A percentile compares a stretch with the other conserved stretches of the same genome.
These are phyloP conservation scores for Cyberlindnera xylosilytica DNA, from an alignment of 805 yeast species.

Conservation along the genomic window DNA sequence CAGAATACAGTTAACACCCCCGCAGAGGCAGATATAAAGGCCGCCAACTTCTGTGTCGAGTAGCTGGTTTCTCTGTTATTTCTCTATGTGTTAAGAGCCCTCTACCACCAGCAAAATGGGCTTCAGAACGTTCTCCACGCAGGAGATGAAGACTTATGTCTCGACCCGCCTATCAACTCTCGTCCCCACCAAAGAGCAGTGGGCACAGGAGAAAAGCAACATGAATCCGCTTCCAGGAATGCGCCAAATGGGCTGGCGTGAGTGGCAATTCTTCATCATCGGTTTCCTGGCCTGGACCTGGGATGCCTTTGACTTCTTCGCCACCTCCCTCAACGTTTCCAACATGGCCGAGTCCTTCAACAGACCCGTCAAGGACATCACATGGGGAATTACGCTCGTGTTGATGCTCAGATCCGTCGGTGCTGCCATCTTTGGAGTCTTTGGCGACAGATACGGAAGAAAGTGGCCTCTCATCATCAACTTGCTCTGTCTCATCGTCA, in stretches of 20 bases:
- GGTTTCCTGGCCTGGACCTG: conserved; percentile 62
- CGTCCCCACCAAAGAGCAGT: conserved; percentile 42
- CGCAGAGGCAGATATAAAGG: no score
- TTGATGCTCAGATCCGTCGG: conserved; percentile 69
- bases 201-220: conserved; percentile 34
- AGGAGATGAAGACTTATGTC: conserved; percentile 13
- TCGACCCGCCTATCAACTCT: conserved; percentile 48
- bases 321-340: conserved; percentile 49
- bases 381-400: conserved; percentile 60
- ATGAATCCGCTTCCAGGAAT: conserved; percentile 66
- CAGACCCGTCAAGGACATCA: conserved; percentile 45
- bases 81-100: no score
- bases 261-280: conserved; percentile 51
- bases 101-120: no score
- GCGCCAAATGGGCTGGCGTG: conserved; percentile 42
- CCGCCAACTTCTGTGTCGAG: no score
- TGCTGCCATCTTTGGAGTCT: conserved; percentile 55
- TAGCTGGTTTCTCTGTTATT: no score
- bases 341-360: conserved; percentile 45
- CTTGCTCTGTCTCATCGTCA: conserved; percentile 42
- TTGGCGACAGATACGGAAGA: conserved; percentile 60
- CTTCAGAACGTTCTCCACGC: conserved; percentile 9
- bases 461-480: conserved; percentile 54
- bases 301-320: conserved; percentile 65
- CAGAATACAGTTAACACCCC: no score